Percentiles rank a stretch among this genome's conserved stretches.
phyloP scores from a whole-genome alignment of 768 basidiomycete species.

The Collybia sp. region DNA sequence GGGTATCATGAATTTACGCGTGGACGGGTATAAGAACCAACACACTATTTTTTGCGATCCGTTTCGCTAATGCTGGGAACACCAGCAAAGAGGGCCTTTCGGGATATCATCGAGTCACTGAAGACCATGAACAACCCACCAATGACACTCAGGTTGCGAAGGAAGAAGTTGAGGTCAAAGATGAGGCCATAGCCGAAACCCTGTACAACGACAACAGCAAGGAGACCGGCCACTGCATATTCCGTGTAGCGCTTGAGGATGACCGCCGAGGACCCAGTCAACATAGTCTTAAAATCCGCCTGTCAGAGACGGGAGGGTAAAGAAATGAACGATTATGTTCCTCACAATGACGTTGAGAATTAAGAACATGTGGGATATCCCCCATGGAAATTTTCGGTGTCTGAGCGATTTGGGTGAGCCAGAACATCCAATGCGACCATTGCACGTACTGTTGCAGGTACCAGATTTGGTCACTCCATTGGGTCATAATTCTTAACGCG shows the following conservation, averaged over 20 bases:
- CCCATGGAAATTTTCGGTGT: conserved; percentile 95
- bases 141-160: conserved; percentile 96
- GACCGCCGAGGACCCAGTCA: conserved; percentile 76
- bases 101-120: conserved; percentile 88
- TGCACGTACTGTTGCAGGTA: conserved; percentile 86
- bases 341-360: conserved; percentile 87
- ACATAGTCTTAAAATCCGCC: conserved; percentile 70
- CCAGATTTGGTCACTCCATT: conserved; percentile 98
- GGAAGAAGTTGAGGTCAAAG: conserved; percentile 99
- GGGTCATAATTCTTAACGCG: conserved; percentile 86
- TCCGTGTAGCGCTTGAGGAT: conserved; percentile 87
- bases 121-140: conserved; percentile 99
- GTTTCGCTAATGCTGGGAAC: conserved; percentile 88
- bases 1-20: not conserved
- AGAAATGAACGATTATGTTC: conserved; percentile 11
- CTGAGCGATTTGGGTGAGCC: conserved; percentile 33
- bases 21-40: not conserved
- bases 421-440: not conserved
- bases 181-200: conserved; percentile 99
- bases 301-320: not conserved
- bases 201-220: conserved; percentile 89
- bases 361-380: conserved; percentile 90
- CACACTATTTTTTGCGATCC: conserved; percentile 97
- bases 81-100: conserved; percentile 87
- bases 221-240: conserved; percentile 84